A percentile compares a stretch with the other conserved stretches of the same genome.
Conservation (phyloP, 2,329 filamentous ascomycete species). For the Setomelanomma holmii region DNA sequence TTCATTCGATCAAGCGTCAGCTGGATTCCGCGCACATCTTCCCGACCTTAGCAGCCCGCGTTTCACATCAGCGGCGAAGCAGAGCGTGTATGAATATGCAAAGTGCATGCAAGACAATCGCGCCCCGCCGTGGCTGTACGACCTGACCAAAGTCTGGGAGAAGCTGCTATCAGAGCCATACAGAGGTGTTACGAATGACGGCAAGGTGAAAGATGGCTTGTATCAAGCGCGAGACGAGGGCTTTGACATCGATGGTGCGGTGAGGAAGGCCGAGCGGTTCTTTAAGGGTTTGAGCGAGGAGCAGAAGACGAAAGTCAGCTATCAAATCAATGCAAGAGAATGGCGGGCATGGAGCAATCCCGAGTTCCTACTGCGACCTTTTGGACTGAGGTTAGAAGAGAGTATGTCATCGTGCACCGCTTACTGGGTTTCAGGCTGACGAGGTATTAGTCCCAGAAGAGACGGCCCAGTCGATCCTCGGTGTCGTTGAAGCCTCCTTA, state of each 20-base stretch:
- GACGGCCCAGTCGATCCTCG: slow-evolving; percentile 56
- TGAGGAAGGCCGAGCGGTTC: slow-evolving; percentile 57
- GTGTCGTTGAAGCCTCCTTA: slow-evolving; percentile 64
- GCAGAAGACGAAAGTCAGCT: slow-evolving; percentile 59
- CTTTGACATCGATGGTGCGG: slow-evolving; percentile 65
- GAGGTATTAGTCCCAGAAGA: slow-evolving; percentile 29
- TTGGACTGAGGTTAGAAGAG: slow-evolving; percentile 75
- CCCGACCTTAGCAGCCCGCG: slow-evolving; percentile 68
- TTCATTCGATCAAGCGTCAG: slow-evolving; percentile 35
- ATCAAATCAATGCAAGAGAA: slow-evolving; percentile 73
- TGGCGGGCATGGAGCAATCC: slow-evolving; percentile 78
- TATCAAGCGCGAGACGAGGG: slow-evolving; percentile 70
- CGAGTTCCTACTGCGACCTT: slow-evolving; percentile 72
- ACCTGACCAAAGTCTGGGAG: slow-evolving; percentile 48
- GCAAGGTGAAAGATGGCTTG: slow-evolving; percentile 62
- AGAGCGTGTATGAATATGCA: slow-evolving; percentile 69
- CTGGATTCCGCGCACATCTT: slow-evolving; percentile 64
- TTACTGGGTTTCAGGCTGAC: slow-evolving; percentile 9
- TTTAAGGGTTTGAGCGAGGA: slow-evolving; percentile 56
- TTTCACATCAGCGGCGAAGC: slow-evolving; percentile 68
- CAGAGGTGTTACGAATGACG: slow-evolving; percentile 73
- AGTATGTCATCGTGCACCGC: slow-evolving; percentile 21
- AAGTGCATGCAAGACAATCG: slow-evolving; percentile 65
- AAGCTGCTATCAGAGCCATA: slow-evolving; percentile 66
- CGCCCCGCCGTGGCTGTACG: slow-evolving; percentile 68